Conservation (phyloP, 2,329 filamentous ascomycete species). For the Cladophialophora carrionii region DNA sequence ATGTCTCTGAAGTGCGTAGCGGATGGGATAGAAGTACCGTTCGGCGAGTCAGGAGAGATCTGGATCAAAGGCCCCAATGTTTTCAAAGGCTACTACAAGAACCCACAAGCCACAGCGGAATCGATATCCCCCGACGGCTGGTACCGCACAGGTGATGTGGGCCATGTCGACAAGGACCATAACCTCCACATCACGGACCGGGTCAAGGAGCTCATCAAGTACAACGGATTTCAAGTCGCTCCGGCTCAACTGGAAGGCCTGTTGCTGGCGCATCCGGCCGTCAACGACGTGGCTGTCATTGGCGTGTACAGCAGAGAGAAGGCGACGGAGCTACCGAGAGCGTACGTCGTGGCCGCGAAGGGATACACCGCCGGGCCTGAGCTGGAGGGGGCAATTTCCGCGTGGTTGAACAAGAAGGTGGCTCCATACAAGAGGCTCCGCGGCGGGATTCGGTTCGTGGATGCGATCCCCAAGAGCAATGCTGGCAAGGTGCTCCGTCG, state of each 20-base stretch:
- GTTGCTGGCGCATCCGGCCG: constrained; percentile 53
- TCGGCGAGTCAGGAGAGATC: constrained; percentile 68
- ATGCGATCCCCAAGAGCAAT: constrained; percentile 52
- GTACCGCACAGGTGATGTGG: constrained; percentile 88
- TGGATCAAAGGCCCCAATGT: constrained; percentile 65
- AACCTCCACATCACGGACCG: constrained; percentile 90
- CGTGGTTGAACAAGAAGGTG: constrained; percentile 51
- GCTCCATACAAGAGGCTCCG: constrained; percentile 52
- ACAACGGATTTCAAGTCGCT: constrained; percentile 72
- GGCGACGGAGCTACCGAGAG: constrained; percentile 67
- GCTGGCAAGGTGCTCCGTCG: constrained; percentile 26
- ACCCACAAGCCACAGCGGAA: constrained; percentile 53
- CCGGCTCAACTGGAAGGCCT: constrained; percentile 68
- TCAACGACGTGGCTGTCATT: constrained; percentile 66
- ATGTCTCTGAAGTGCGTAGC: constrained; percentile 68
- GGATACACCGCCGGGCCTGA: constrained; percentile 53
- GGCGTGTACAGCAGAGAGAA: constrained; percentile 52
- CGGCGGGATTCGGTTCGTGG: constrained; percentile 53
- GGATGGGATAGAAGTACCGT: constrained; percentile 58
- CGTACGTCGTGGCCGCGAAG: constrained; percentile 63
- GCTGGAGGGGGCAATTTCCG: constrained; percentile 49
- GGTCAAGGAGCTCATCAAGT: constrained; percentile 67
- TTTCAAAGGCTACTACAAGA: constrained; percentile 58
- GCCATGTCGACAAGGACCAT: constrained; percentile 72
- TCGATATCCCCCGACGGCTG: constrained; percentile 68